Evolutionary conservation across 2,329 filamentous ascomycete genomes (phyloP).

Genomic region (Rhynchosporium agropyri): DNA sequence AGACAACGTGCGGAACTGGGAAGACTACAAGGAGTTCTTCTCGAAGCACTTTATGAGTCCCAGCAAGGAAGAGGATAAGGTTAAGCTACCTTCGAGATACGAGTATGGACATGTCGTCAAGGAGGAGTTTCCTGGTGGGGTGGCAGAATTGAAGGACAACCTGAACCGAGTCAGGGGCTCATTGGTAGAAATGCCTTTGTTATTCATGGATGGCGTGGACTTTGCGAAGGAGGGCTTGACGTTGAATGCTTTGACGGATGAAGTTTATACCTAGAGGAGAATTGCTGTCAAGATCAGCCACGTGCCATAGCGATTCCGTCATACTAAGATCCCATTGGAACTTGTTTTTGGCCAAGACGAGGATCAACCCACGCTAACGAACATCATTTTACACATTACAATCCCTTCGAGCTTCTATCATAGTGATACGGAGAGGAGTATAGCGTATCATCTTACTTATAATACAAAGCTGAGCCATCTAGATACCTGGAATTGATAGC

Average conservation of each 20-base stretch:
- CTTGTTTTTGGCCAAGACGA: too few species aligned
- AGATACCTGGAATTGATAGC: too few species aligned
- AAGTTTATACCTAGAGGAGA: constrained; percentile 62
- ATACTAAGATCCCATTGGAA: too few species aligned
- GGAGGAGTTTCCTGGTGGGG: constrained; percentile 74
- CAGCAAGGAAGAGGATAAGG: constrained; percentile 47
- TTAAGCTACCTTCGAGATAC: constrained; percentile 59
- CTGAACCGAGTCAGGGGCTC: constrained; percentile 68
- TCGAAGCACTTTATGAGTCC: constrained; percentile 65
- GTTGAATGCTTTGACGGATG: constrained; percentile 71
- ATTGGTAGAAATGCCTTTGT: constrained; percentile 86
- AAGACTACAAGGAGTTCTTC: constrained; percentile 74
- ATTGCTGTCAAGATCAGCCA: too few species aligned
- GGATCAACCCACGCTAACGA: too few species aligned
- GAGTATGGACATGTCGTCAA: constrained; percentile 86
- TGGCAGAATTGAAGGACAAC: constrained; percentile 71
- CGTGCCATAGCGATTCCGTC: too few species aligned
- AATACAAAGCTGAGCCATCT: too few species aligned
- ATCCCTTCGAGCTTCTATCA: too few species aligned
- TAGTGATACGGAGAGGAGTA: too few species aligned
- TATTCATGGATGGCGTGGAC: constrained; percentile 82
- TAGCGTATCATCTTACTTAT: too few species aligned
- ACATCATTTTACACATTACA: too few species aligned
- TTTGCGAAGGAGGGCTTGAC: constrained; percentile 80
- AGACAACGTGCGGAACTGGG: constrained; percentile 69